A percentile compares a stretch with the other conserved stretches of the same genome.
Evolutionary conservation across 768 basidiomycete genomes (phyloP).

Genomic region (Amanita pseudoporphyria): DNA sequence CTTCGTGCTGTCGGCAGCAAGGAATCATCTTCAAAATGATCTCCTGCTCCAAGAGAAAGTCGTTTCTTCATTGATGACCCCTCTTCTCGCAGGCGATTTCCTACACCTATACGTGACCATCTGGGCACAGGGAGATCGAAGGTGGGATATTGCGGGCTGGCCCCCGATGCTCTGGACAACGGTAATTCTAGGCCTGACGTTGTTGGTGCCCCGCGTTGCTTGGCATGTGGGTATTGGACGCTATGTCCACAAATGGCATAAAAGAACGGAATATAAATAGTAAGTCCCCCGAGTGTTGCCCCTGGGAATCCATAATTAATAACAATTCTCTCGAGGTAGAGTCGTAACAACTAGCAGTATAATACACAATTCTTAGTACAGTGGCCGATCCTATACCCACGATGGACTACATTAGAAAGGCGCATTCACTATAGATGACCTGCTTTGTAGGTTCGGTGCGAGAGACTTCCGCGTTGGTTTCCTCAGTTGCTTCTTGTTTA

Average conservation of each 20-base stretch:
- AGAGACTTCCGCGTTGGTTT: conserved; percentile 74
- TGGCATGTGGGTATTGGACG: conserved; percentile 74
- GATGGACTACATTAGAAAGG: conserved; percentile 35
- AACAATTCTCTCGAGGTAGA: neutral
- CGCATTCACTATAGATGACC: conserved; percentile 59
- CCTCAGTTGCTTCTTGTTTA: conserved; percentile 89
- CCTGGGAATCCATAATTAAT: neutral
- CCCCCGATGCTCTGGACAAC: conserved; percentile 64
- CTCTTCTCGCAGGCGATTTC: conserved; percentile 62
- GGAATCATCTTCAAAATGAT: conserved; percentile 46
- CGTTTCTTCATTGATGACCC: conserved; percentile 49
- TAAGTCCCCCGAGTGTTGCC: neutral
- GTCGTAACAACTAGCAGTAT: neutral
- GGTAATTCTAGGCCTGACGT: conserved; percentile 46
- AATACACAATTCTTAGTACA: no score
- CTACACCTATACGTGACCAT: conserved; percentile 58
- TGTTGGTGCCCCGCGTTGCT: conserved; percentile 60
- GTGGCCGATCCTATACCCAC: neutral
- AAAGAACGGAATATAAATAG: conserved; percentile 10
- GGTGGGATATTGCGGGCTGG: conserved; percentile 55
- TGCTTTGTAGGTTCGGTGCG: conserved; percentile 36
- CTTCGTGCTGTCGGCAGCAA: conserved; percentile 53
- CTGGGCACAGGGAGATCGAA: conserved; percentile 67
- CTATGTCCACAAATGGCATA: conserved; percentile 58
- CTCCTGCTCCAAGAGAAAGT: conserved; percentile 69